Evolutionary conservation across 495 filamentous ascomycete genomes (phyloP), one percentile per base, ranked within the genome.

Genomic region (Talaromyces ruber): DNA sequence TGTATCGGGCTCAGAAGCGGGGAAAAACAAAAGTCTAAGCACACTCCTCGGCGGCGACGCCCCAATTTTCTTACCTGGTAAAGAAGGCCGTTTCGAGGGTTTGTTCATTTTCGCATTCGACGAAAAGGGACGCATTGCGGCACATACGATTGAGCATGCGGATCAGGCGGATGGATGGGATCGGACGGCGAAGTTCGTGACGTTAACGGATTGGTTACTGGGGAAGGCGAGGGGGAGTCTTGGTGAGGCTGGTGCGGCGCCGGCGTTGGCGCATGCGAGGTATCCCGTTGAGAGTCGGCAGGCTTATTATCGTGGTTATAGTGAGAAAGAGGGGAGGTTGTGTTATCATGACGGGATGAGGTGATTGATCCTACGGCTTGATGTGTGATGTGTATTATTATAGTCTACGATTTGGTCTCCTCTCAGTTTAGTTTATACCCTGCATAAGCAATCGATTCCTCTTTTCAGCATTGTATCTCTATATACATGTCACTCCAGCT

Each of bases 21-120:
- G 70, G 0, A 72, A 65, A 18, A 79, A 77, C 62, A 73, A 69
- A 51, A 71, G 75, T 12, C 71, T 80, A 7, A 77, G 74, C 54
- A 65, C 74, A 6, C 68, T 79, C 1, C 69, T 80, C 1, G 78
- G 84, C 28, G 83, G 86, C 18, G 88, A 92, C 66, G 77, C 84
- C 21, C 84, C 86, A 4, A 86, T 93, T 25, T 86, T 90, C 62
- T 88, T 91, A 62, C 75, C 92, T 25, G 83, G 86, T 12, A 87
- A 88, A 58, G 76, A 79, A 55, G 74, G 76, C 54, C 75, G 79
- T 45, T 78, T 80, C 53, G 76, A 72, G 18, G 94, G 94, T 0
- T 65, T 97, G 16, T 98, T 98, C 71, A 84, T 96, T 54, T 98
- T 98, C 74, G 90, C 94, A 59, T 98, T 98, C 73, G 95, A 98